A percentile compares a stretch with the other conserved stretches of the same genome.
These are phyloP conservation scores for Coleophoma eucalyptorum DNA, from an alignment of 2,329 filamentous ascomycete genomes.

Conservation along the genomic window DNA sequence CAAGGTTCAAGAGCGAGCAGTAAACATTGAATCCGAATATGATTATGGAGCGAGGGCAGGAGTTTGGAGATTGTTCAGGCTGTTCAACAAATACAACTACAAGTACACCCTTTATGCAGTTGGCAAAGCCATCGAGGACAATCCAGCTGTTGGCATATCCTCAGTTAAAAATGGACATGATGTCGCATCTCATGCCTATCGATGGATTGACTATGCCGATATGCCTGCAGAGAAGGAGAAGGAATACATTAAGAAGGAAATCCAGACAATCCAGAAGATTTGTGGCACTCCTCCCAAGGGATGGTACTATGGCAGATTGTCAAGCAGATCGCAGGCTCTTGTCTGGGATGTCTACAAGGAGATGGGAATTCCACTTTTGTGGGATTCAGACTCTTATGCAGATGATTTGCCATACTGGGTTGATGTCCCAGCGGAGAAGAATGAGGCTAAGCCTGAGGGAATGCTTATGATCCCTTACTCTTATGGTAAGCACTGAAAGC, in stretches of 20 bases:
- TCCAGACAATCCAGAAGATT: slow-evolving; percentile 28
- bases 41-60: slow-evolving; percentile 31
- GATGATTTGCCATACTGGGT: slow-evolving; percentile 54
- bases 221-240: slow-evolving; percentile 32
- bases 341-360: slow-evolving; percentile 47
- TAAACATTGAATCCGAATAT: slow-evolving; percentile 28
- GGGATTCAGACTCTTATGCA: slow-evolving; percentile 46
- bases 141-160: slow-evolving; percentile 34
- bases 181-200: slow-evolving; percentile 35
- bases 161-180: slow-evolving; percentile 36
- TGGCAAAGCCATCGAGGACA: slow-evolving; percentile 34
- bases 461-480: slow-evolving; percentile 49
- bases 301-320: slow-evolving; percentile 31
- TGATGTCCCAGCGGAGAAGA: slow-evolving; percentile 44
- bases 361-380: slow-evolving; percentile 45
- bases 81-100: slow-evolving; percentile 38
- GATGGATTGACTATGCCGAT: slow-evolving; percentile 39
- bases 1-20: slow-evolving; percentile 20
- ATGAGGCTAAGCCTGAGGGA: slow-evolving; percentile 36
- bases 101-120: slow-evolving; percentile 38
- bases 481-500: slow-evolving; percentile 26
- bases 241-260: slow-evolving; percentile 33
- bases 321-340: slow-evolving; percentile 37
- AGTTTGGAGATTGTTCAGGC: slow-evolving; percentile 34
- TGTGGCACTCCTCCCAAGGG: slow-evolving; percentile 29